Evolutionary conservation across 768 basidiomycete species (phyloP).

Genomic region (Tricholoma sp.): DNA sequence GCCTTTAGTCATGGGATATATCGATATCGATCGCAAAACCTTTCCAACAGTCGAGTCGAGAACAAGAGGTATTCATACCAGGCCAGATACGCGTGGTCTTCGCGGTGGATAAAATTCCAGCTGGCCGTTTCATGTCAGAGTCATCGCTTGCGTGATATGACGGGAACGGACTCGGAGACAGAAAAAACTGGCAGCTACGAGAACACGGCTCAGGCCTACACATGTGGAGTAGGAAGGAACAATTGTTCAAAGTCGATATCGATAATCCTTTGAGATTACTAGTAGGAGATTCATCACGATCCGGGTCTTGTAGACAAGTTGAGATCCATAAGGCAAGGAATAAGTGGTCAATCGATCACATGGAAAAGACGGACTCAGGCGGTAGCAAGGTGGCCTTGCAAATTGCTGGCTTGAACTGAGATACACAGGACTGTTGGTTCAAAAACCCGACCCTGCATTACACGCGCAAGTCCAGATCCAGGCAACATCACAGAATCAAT

Average conservation of each 20-base stretch:
- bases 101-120: no score
- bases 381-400: neutral
- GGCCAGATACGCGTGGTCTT: no score
- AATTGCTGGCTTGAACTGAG: neutral
- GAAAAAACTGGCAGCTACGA: no score
- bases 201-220: no score
- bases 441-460: neutral
- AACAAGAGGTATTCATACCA: no score
- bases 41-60: no score
- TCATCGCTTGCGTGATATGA: no score
- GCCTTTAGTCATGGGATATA: no score
- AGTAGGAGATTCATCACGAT: neutral
- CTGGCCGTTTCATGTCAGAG: no score
- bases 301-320: neutral
- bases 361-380: neutral
- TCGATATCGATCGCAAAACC: no score
- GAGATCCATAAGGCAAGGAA: neutral
- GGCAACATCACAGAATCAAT: neutral
- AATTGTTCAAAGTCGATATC: neutral
- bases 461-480: neutral
- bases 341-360: neutral
- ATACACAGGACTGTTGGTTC: neutral
- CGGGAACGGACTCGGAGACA: no score
- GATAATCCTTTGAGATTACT: neutral
- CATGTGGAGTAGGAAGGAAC: no score